phyloP scores from a whole-genome alignment of 768 basidiomycete species.

The Kwoniella sp. region DNA sequence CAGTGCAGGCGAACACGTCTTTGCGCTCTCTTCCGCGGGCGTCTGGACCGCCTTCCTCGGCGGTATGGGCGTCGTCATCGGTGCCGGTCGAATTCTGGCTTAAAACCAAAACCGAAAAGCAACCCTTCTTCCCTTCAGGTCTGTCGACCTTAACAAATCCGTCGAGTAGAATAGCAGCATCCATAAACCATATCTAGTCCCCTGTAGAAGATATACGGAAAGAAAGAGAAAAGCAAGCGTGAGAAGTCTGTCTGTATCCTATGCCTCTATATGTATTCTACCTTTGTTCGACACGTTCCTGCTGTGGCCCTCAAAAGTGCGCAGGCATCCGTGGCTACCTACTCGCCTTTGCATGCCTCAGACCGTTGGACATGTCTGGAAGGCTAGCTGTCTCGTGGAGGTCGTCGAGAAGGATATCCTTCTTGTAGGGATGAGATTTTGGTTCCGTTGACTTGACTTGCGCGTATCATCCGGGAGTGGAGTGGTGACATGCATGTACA shows the following conservation, averaged over 20 bases:
- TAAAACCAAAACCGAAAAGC: slow-evolving; percentile 3
- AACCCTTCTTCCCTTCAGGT: no score
- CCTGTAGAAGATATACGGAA: neutral
- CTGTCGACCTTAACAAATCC: no score
- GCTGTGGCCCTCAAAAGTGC: no score
- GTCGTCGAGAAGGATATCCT: no score
- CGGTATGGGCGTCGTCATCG: slow-evolving; percentile 23
- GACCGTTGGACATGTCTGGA: no score
- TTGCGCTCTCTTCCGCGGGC: slow-evolving; percentile 7
- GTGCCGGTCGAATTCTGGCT: slow-evolving; percentile 25
- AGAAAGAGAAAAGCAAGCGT: neutral
- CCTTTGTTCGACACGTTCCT: neutral
- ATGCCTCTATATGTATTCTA: neutral
- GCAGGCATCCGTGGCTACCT: no score
- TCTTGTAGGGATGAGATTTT: neutral
- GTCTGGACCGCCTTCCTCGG: slow-evolving; percentile 28
- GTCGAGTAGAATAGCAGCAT: no score
- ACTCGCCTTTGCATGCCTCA: no score
- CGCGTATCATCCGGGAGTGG: no score
- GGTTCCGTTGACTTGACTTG: neutral
- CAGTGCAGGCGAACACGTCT: slow-evolving; percentile 18
- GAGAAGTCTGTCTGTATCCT: neutral
- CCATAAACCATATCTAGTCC: neutral
- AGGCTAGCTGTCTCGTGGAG: no score
- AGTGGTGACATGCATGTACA: no score